Evolutionary conservation across 257 asterid species (phyloP).

Genomic region (Gentiana dahurica): DNA sequence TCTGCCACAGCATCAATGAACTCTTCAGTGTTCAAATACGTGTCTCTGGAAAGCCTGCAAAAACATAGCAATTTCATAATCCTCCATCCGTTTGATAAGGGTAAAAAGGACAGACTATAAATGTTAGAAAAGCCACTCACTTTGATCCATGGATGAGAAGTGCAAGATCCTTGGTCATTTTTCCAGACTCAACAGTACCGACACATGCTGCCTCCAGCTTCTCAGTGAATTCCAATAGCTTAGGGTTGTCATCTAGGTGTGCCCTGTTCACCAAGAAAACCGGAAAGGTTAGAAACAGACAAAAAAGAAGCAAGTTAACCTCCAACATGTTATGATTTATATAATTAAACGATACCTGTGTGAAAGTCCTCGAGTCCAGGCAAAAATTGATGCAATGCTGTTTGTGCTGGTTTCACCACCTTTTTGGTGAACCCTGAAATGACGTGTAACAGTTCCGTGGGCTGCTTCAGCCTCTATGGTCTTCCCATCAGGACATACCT

Average conservation of each 20-base stretch:
- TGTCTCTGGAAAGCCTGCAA: slow-evolving; percentile 47
- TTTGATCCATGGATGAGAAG: slow-evolving; percentile 84
- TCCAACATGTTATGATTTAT: neutral
- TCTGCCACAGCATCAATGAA: slow-evolving; percentile 86
- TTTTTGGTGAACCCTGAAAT: slow-evolving; percentile 88
- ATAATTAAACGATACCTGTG: slow-evolving; percentile 45
- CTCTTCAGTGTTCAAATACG: slow-evolving; percentile 75
- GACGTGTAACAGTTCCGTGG: slow-evolving; percentile 96
- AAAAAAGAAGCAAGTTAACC: neutral
- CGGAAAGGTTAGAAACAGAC: neutral
- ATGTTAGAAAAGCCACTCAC: slow-evolving; percentile 28
- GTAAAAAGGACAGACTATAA: neutral
- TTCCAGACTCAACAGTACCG: slow-evolving; percentile 80
- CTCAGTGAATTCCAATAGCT: slow-evolving; percentile 77
- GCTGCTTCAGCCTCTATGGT: slow-evolving; percentile 98
- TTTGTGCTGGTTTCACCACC: slow-evolving; percentile 99
- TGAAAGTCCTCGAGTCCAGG: slow-evolving; percentile 97
- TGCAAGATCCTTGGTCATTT: slow-evolving; percentile 97
- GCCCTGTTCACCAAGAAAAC: slow-evolving; percentile 35
- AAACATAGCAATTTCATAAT: neutral
- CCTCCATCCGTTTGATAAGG: neutral
- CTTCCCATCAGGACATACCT: slow-evolving; percentile 98
- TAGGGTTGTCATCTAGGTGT: slow-evolving; percentile 67
- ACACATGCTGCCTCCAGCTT: slow-evolving; percentile 86
- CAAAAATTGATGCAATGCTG: slow-evolving; percentile 96